Conservation (phyloP, 768 basidiomycete genomes). For the Leccinum truebloodii region DNA sequence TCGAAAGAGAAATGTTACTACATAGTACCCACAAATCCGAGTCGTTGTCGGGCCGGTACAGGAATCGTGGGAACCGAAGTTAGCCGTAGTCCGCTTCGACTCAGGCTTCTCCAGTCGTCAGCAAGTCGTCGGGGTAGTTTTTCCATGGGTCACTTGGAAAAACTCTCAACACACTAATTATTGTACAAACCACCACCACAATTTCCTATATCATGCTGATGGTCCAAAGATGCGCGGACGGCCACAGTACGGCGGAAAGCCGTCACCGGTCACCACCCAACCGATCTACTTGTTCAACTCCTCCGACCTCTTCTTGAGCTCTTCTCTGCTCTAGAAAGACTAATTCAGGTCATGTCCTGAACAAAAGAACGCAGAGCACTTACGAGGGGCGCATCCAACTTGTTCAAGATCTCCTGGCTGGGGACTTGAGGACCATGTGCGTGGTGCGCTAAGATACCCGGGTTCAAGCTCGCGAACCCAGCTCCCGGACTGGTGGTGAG, state of each 20-base stretch:
- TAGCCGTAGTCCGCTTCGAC: no score
- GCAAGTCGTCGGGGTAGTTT: no score
- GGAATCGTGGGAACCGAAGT: no score
- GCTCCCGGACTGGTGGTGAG: constrained; percentile 37
- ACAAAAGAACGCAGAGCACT: neutral
- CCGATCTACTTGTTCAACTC: constrained; percentile 44
- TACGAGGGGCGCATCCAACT: constrained; percentile 47
- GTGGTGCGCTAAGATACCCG: constrained; percentile 45
- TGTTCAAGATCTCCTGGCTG: constrained; percentile 42
- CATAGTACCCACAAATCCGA: no score
- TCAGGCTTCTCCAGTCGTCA: no score
- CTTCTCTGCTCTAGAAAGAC: constrained; percentile 47
- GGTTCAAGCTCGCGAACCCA: constrained; percentile 38
- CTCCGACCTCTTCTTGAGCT: constrained; percentile 46
- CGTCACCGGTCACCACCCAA: neutral
- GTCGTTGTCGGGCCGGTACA: no score
- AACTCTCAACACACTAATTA: neutral
- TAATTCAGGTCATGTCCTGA: neutral
- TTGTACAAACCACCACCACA: neutral
- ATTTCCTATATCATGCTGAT: no score
- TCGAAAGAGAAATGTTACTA: no score
- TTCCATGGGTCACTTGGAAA: neutral
- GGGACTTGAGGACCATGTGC: constrained; percentile 55
- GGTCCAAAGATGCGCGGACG: neutral
- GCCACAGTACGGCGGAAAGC: no score